These are phyloP conservation scores for Cercospora canescens DNA, from an alignment of 2,329 filamentous ascomycete species.

Conservation along the genomic window DNA sequence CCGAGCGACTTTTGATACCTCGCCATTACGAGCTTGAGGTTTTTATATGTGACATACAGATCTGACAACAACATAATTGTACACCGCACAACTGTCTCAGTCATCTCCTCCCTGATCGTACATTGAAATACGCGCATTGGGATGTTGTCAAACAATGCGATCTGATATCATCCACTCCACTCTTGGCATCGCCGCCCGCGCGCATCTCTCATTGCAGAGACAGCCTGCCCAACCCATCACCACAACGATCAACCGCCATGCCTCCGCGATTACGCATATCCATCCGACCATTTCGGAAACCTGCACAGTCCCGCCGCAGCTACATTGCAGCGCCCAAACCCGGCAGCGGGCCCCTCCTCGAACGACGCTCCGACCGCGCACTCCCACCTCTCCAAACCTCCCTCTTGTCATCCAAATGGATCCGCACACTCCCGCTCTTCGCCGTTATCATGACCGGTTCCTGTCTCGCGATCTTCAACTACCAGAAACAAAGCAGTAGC, in stretches of 20 bases:
- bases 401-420: constrained; percentile 31
- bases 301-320: constrained; percentile 37
- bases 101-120: background rate
- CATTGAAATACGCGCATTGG: too few species aligned
- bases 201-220: background rate
- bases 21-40: constrained; percentile 12
- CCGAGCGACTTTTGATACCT: constrained; percentile 11
- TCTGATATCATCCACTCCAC: background rate
- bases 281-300: constrained; percentile 3
- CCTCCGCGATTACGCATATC: constrained; percentile 28
- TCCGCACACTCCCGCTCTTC: constrained; percentile 78
- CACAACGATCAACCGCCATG: constrained; percentile 22
- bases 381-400: constrained; percentile 46
- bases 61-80: background rate
- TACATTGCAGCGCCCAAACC: constrained; percentile 53
- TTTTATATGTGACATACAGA: constrained; percentile 1
- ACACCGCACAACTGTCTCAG: background rate
- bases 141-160: background rate
- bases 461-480: constrained; percentile 94
- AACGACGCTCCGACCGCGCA: constrained; percentile 54
- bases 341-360: constrained; percentile 53
- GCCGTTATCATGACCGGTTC: constrained; percentile 67
- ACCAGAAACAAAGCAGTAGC: constrained; percentile 87
- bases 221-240: constrained; percentile 1
- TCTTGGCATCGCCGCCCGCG: constrained; percentile 5